phyloP scores from a whole-genome alignment of 106 monocot genomes.

The Allium fistulosum region DNA sequence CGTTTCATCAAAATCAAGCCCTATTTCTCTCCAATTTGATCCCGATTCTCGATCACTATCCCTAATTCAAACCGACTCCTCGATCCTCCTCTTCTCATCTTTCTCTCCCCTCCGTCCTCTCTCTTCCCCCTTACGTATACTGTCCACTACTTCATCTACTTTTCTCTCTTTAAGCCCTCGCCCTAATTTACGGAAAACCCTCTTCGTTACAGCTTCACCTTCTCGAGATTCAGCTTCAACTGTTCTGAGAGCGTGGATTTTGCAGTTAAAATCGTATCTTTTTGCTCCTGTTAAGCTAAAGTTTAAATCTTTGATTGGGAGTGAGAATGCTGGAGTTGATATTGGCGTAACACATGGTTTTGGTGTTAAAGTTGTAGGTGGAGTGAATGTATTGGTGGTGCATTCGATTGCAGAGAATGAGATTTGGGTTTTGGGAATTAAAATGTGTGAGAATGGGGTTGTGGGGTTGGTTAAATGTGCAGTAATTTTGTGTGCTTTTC shows the following conservation, averaged over 20 bases:
- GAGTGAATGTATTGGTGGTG: constrained; percentile 15
- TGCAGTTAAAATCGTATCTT: background rate
- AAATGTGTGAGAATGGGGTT: background rate
- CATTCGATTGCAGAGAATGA: constrained; percentile 9
- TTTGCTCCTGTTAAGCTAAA: constrained; percentile 8
- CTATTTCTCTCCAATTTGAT: constrained; percentile 14
- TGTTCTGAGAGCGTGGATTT: constrained; percentile 21
- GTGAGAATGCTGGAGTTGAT: background rate
- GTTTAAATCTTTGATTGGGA: constrained; percentile 4
- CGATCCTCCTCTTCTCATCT: constrained; percentile 14
- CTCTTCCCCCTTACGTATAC: background rate
- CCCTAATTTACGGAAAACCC: constrained; percentile 4
- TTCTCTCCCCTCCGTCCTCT: constrained; percentile 7
- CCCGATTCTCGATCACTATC: constrained; percentile 9
- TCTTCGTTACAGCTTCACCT: constrained; percentile 15
- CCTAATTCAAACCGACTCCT: constrained; percentile 11
- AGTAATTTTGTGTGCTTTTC: constrained; percentile 9
- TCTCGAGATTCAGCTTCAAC: background rate
- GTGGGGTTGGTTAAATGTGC: constrained; percentile 19
- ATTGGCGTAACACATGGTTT: constrained; percentile 15
- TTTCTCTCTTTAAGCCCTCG: constrained; percentile 8
- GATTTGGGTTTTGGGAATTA: constrained; percentile 18
- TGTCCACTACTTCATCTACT: background rate
- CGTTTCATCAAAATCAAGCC: constrained; percentile 1
- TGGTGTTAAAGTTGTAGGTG: constrained; percentile 12